A percentile compares a stretch with the other conserved stretches of the same genome.
These are phyloP conservation scores for Dalbergia cochinchinensis DNA, from an alignment of 306 rosid species.

Conservation along the genomic window DNA sequence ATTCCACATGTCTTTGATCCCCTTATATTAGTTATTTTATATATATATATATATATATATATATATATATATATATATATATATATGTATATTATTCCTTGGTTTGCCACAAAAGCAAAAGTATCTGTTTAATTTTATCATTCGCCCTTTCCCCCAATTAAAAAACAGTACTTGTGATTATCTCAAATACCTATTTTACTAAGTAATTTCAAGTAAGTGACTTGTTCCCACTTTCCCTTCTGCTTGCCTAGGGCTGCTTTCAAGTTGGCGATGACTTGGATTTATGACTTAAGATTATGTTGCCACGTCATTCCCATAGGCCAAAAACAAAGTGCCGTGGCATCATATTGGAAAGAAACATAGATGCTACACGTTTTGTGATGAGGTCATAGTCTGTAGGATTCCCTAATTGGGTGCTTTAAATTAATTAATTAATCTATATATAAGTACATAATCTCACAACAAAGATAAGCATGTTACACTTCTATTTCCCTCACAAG, in stretches of 20 bases:
- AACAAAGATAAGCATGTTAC: constrained; percentile 37
- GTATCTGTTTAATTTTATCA: constrained; percentile 46
- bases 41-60: too few relatives aligned
- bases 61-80: too few relatives aligned
- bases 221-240: constrained; percentile 50
- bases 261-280: constrained; percentile 49
- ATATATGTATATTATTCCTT: background rate
- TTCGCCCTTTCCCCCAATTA: constrained; percentile 8
- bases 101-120: constrained; percentile 43
- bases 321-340: constrained; percentile 34
- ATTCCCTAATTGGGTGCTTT: constrained; percentile 48
- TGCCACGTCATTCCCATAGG: constrained; percentile 47
- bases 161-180: constrained; percentile 49
- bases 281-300: constrained; percentile 54
- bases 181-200: constrained; percentile 30
- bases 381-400: constrained; percentile 41
- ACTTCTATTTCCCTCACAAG: constrained; percentile 26
- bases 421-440: constrained; percentile 25
- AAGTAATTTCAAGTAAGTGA: constrained; percentile 40
- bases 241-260: constrained; percentile 49
- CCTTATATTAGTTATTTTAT: background rate
- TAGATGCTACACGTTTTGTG: constrained; percentile 50
- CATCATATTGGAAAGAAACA: constrained; percentile 33
- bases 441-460: constrained; percentile 14
- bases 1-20: constrained; percentile 37